Evolutionary conservation across 176 grass and related monocot genomes (phyloP).

Genomic region (Raddia distichophylla): DNA sequence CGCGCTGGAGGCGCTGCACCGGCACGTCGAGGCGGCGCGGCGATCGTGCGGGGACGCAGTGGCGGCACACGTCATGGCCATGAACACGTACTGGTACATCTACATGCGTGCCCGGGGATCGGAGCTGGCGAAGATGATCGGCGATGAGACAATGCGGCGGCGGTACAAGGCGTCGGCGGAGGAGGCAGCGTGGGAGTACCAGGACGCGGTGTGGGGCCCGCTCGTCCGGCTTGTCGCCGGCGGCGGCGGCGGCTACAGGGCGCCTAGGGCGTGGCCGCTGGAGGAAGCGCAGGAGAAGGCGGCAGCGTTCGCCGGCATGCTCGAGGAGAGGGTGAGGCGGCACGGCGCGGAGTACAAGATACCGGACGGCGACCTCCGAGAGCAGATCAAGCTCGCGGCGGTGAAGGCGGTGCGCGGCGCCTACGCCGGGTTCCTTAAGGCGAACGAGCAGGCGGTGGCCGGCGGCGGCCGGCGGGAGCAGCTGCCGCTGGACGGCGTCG

Average conservation of each 20-base stretch:
- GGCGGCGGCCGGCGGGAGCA: slow-evolving; percentile 15
- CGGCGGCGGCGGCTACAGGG: slow-evolving; percentile 22
- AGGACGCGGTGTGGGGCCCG: slow-evolving; percentile 51
- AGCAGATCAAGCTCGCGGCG: slow-evolving; percentile 56
- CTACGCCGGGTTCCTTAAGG: slow-evolving; percentile 60
- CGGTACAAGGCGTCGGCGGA: slow-evolving; percentile 61
- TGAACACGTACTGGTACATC: slow-evolving; percentile 82
- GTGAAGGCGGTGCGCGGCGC: slow-evolving; percentile 53
- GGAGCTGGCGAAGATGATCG: slow-evolving; percentile 57
- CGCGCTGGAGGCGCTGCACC: slow-evolving; percentile 59
- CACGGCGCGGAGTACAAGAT: slow-evolving; percentile 51
- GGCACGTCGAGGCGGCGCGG: slow-evolving; percentile 61
- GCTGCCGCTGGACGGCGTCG: slow-evolving; percentile 47
- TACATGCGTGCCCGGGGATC: slow-evolving; percentile 63
- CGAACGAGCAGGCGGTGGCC: slow-evolving; percentile 36
- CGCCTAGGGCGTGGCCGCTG: slow-evolving; percentile 20
- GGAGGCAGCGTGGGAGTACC: slow-evolving; percentile 74
- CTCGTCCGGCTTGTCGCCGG: slow-evolving; percentile 35
- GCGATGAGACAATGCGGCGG: slow-evolving; percentile 57
- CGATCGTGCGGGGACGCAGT: slow-evolving; percentile 31
- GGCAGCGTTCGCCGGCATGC: slow-evolving; percentile 39
- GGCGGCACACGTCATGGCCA: slow-evolving; percentile 57
- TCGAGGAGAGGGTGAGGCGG: slow-evolving; percentile 46
- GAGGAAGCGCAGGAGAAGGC: slow-evolving; percentile 35
- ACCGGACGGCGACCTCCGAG: slow-evolving; percentile 53